These are phyloP conservation scores for Macrophomina tecta DNA, from an alignment of 2,329 filamentous ascomycete species.

Conservation along the genomic window DNA sequence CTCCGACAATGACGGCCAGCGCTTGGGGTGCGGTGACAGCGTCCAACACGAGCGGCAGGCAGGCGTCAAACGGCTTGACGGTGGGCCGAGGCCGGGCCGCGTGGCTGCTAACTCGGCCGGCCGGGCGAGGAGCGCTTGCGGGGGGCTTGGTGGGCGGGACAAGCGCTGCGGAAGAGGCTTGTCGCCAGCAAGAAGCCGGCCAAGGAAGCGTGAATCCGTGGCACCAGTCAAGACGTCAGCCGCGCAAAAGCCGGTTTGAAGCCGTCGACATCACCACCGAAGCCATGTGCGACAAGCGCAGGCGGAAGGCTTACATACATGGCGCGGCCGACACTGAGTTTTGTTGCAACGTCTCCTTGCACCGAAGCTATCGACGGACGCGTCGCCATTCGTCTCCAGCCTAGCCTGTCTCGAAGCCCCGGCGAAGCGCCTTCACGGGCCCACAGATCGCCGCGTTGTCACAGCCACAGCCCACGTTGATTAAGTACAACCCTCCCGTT, in stretches of 20 bases:
- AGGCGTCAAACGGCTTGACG: background rate
- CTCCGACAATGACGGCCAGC: background rate
- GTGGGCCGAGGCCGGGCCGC: background rate
- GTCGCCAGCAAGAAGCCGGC: background rate
- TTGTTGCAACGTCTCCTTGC: background rate
- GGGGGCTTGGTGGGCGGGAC: background rate
- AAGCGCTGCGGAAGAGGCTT: background rate
- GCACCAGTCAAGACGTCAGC: conserved; percentile 2
- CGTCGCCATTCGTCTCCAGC: conserved; percentile 12
- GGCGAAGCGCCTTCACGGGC: conserved; percentile 5
- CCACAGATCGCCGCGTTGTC: conserved; percentile 11
- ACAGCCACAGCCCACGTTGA: conserved; percentile 11
- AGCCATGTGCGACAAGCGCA: background rate
- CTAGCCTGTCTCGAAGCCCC: background rate
- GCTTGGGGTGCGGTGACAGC: background rate
- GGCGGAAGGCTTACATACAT: background rate
- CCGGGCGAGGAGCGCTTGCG: background rate
- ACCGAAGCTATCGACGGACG: conserved; percentile 6
- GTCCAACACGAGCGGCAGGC: background rate
- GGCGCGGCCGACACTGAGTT: background rate
- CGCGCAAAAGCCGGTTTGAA: conserved; percentile 2
- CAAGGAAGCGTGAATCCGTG: conserved; percentile 7
- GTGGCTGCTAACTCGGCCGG: background rate
- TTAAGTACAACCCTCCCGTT: conserved; percentile 10
- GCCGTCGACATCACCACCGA: background rate